Evolutionary conservation across 192 early-diverging fungal genomes (phyloP).

Genomic region (Mortierella claussenii): DNA sequence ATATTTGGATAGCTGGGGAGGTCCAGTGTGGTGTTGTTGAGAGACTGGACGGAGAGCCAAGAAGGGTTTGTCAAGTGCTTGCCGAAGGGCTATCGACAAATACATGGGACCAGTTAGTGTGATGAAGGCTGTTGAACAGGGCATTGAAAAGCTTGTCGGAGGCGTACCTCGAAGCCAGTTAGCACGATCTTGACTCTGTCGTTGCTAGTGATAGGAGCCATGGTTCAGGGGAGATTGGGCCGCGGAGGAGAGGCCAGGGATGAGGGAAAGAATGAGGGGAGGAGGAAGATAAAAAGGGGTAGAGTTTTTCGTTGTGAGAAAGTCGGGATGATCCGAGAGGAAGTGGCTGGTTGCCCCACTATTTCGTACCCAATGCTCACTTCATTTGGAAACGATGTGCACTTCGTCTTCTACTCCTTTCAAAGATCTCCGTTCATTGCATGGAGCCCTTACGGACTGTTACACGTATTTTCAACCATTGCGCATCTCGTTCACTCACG

Average conservation of each 20-base stretch:
- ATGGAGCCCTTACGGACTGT: neutral
- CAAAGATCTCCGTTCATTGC: no score
- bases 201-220: constrained; percentile 32
- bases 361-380: no score
- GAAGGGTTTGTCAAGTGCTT: constrained; percentile 44
- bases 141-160: no score
- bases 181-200: constrained; percentile 47
- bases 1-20: constrained; percentile 8
- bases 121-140: no score
- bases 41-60: constrained; percentile 35
- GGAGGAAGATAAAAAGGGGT: neutral
- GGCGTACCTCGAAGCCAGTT: constrained; percentile 46
- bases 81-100: constrained; percentile 36
- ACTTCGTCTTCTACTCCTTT: no score
- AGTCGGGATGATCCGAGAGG: no score
- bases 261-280: neutral
- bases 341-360: no score
- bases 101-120: no score
- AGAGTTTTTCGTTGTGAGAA: constrained; percentile 1
- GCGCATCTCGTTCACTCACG: no score
- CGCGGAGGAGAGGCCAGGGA: neutral
- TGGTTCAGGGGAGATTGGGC: neutral
- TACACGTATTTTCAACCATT: no score
- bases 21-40: constrained; percentile 33
- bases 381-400: no score